Conservation (phyloP, 2,329 filamentous ascomycete genomes). For the Daldinia sp. region DNA sequence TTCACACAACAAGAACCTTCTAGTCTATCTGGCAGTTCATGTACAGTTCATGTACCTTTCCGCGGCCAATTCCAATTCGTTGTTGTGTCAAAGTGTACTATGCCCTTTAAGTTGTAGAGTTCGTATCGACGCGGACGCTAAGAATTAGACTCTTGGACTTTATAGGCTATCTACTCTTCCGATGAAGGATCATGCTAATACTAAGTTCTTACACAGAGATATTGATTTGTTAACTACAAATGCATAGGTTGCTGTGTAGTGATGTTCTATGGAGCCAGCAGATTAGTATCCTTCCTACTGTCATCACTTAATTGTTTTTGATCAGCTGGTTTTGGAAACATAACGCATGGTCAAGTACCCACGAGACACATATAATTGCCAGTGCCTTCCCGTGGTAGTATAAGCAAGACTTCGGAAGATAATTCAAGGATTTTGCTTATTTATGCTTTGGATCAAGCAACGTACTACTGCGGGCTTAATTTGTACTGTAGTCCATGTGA, state of each 20-base stretch:
- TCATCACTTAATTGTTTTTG: not conserved
- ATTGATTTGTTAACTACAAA: not conserved
- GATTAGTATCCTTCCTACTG: not conserved
- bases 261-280: not conserved
- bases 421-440: not conserved
- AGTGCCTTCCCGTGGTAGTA: not conserved
- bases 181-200: not conserved
- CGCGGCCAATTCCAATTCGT: too few relatives aligned
- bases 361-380: not conserved
- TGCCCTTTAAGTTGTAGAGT: not conserved
- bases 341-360: not conserved
- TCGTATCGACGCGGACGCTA: not conserved
- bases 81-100: not conserved
- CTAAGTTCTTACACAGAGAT: constrained; percentile 4
- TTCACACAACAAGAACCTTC: not conserved
- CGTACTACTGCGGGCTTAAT: not conserved
- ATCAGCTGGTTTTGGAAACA: not conserved
- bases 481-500: not conserved
- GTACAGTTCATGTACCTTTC: not conserved
- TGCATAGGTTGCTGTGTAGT: not conserved
- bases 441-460: not conserved
- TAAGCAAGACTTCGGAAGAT: not conserved
- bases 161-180: not conserved
- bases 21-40: not conserved
- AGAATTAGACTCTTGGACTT: not conserved